A percentile compares a stretch with the other conserved stretches of the same genome.
Conservation (phyloP, 2,329 filamentous ascomycete genomes). For the Orbilia ellipsospora region DNA sequence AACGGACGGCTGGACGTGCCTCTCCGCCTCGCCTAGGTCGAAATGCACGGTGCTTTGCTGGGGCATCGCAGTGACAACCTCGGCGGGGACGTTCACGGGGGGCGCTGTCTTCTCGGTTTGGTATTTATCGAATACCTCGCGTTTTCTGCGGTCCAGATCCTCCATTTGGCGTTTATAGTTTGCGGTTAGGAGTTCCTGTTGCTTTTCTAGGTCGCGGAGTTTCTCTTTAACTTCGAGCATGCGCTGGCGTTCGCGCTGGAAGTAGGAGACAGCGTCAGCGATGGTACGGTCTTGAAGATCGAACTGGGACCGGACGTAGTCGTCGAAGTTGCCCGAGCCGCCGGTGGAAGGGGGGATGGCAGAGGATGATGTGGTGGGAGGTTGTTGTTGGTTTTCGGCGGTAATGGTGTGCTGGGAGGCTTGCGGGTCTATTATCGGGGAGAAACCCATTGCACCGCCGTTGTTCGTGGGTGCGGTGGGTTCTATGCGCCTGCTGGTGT, state of each 20-base stretch:
- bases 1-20: slow-evolving; percentile 27
- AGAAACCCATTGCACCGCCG: slow-evolving; percentile 20
- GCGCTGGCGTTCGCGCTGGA: slow-evolving; percentile 40
- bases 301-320: slow-evolving; percentile 53
- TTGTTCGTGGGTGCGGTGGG: slow-evolving; percentile 26
- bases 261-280: slow-evolving; percentile 49
- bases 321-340: slow-evolving; percentile 39
- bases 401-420: slow-evolving; percentile 28
- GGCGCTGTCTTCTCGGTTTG: slow-evolving; percentile 36
- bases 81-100: slow-evolving; percentile 42
- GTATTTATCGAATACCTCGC: slow-evolving; percentile 45
- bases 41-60: slow-evolving; percentile 49
- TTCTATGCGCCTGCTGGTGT: slow-evolving; percentile 48
- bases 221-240: slow-evolving; percentile 50
- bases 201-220: slow-evolving; percentile 48
- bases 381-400: slow-evolving; percentile 21
- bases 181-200: slow-evolving; percentile 38
- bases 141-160: slow-evolving; percentile 43
- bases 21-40: slow-evolving; percentile 45
- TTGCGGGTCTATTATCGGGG: slow-evolving; percentile 17
- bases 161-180: slow-evolving; percentile 53
- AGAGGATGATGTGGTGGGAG: not conserved
- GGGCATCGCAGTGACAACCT: slow-evolving; percentile 34
- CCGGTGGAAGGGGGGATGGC: not conserved
- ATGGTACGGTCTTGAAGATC: slow-evolving; percentile 49